These are phyloP conservation scores for Rhodomyrtus tomentosa DNA, from an alignment of 345 rosid genomes.

Conservation along the genomic window DNA sequence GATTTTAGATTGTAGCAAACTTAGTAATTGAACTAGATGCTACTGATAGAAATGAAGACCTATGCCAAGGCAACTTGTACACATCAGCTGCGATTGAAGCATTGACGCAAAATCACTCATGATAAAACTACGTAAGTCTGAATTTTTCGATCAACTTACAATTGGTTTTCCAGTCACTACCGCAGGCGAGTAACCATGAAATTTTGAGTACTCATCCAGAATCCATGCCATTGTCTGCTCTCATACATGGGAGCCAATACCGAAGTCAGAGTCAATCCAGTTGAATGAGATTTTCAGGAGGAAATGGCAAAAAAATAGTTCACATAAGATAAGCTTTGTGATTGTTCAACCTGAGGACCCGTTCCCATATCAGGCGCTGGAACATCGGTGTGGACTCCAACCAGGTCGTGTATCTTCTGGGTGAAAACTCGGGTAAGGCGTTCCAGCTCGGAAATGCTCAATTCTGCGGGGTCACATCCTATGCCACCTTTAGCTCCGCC, in stretches of 20 bases:
- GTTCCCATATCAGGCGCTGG: slow-evolving; percentile 99
- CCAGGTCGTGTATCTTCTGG: slow-evolving; percentile 86
- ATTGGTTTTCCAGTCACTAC: slow-evolving; percentile 87
- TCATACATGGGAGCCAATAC: slow-evolving; percentile 1
- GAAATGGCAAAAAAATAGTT: background rate
- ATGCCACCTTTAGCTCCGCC: slow-evolving; percentile 99
- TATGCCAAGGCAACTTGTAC: background rate
- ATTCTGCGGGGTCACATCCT: slow-evolving; percentile 64
- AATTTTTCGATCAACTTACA: slow-evolving; percentile 26
- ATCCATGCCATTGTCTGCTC: slow-evolving; percentile 98
- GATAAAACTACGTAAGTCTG: too few species aligned
- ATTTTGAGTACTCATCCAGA: slow-evolving; percentile 92
- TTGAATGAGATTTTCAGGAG: background rate
- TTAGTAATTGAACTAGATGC: background rate
- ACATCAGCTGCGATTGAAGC: background rate
- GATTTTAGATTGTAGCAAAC: background rate
- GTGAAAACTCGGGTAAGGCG: slow-evolving; percentile 91
- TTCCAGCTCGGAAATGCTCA: slow-evolving; percentile 70
- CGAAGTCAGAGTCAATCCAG: background rate
- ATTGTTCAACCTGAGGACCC: slow-evolving; percentile 60
- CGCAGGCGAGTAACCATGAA: slow-evolving; percentile 92
- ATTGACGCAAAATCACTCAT: background rate
- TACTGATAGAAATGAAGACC: background rate
- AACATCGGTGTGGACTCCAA: slow-evolving; percentile 85
- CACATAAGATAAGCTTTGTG: background rate